Percentiles rank a stretch among this genome's conserved stretches.
phyloP scores from a whole-genome alignment of 495 filamentous ascomycete genomes.

The Saxophila tyrrhenica region DNA sequence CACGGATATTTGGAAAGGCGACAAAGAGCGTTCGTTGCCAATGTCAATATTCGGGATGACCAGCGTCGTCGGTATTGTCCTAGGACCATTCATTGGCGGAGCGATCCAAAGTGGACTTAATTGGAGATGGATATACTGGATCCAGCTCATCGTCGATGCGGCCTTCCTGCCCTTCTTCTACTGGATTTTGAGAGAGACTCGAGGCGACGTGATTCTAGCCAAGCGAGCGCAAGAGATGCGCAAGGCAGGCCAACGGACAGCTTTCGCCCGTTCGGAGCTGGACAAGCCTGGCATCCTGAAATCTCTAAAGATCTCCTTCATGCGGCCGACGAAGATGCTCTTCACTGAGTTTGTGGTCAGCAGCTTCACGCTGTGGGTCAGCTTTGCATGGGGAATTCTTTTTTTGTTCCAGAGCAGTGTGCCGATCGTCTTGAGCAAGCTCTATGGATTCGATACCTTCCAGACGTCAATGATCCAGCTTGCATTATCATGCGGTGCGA shows the following conservation, averaged over 20 bases:
- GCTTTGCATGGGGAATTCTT: slow-evolving; percentile 39
- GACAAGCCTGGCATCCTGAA: background rate
- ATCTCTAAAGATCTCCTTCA: slow-evolving; percentile 8
- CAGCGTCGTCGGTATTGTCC: slow-evolving; percentile 34
- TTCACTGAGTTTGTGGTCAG: slow-evolving; percentile 44
- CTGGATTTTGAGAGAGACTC: slow-evolving; percentile 33
- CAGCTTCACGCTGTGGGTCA: slow-evolving; percentile 37
- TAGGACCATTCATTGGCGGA: slow-evolving; percentile 39
- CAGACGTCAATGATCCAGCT: slow-evolving; percentile 21
- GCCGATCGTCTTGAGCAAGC: slow-evolving; percentile 17
- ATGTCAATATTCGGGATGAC: slow-evolving; percentile 35
- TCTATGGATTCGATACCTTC: slow-evolving; percentile 22
- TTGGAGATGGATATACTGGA: slow-evolving; percentile 36
- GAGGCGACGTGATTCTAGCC: slow-evolving; percentile 29
- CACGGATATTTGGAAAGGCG: slow-evolving; percentile 37
- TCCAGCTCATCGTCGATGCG: slow-evolving; percentile 35
- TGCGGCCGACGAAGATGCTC: slow-evolving; percentile 36
- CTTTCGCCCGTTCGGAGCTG: slow-evolving; percentile 6
- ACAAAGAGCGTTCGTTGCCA: slow-evolving; percentile 31
- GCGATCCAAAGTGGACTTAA: slow-evolving; percentile 30
- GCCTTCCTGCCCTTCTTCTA: slow-evolving; percentile 30
- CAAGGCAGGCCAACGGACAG: slow-evolving; percentile 3
- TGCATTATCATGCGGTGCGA: slow-evolving; percentile 21
- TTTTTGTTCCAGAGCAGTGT: slow-evolving; percentile 32
- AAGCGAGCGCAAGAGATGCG: slow-evolving; percentile 5